phyloP scores from a whole-genome alignment of 1,139 yeast genomes.

The Lizanozyma gosingica region DNA sequence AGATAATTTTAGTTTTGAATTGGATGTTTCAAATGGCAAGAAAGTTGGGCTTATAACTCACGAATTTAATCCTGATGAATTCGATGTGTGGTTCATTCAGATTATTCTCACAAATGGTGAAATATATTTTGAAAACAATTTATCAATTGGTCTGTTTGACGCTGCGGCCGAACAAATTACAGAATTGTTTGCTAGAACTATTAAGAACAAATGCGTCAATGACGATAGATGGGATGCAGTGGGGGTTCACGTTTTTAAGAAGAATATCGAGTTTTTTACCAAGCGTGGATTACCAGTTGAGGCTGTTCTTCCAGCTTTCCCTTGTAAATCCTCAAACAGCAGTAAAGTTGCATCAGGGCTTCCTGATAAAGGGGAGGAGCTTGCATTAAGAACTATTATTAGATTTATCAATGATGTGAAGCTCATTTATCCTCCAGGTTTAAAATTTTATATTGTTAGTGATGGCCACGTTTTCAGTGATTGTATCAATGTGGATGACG shows the following conservation, averaged over 20 bases:
- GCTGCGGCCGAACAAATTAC: constrained; percentile 13
- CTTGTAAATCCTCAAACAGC: constrained; percentile 50
- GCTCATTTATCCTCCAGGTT: constrained; percentile 44
- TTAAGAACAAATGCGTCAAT: constrained; percentile 40
- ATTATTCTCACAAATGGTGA: constrained; percentile 16
- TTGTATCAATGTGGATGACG: constrained; percentile 49
- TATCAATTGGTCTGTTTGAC: constrained; percentile 1
- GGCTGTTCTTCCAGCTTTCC: constrained; percentile 57
- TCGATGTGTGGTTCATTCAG: constrained; percentile 28
- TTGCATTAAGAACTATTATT: constrained; percentile 26
- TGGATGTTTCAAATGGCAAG: constrained; percentile 10
- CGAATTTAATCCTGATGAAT: constrained; percentile 12
- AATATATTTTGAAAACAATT: constrained; percentile 6
- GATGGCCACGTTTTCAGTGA: constrained; percentile 63
- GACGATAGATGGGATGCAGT: constrained; percentile 41
- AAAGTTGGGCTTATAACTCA: constrained; percentile 23
- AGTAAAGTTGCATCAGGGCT: constrained; percentile 41
- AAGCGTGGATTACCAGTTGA: constrained; percentile 38
- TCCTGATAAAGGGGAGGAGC: constrained; percentile 42
- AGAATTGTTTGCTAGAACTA: constrained; percentile 26
- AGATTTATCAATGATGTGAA: constrained; percentile 23
- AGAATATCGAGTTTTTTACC: constrained; percentile 39
- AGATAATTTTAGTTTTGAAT: constrained; percentile 5
- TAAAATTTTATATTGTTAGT: constrained; percentile 48
- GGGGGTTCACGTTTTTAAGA: constrained; percentile 34